Percentiles rank a stretch among this genome's conserved stretches.
phyloP scores from a whole-genome alignment of 2,329 filamentous ascomycete genomes.

The Trichoderma afroharzianum region DNA sequence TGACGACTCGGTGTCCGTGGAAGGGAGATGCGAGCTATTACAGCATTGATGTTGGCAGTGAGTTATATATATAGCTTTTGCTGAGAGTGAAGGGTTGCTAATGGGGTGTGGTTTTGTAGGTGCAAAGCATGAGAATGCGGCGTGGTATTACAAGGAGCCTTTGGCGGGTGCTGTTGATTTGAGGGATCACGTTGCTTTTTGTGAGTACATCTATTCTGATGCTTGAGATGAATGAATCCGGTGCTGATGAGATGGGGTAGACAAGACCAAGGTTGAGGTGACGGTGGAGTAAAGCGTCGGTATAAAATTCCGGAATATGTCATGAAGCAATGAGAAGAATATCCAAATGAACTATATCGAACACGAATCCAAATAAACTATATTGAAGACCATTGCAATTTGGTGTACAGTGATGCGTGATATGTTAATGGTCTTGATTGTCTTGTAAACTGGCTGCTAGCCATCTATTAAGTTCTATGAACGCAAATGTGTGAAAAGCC shows the following conservation, averaged over 20 bases:
- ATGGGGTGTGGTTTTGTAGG: conserved; percentile 27
- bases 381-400: background rate
- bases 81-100: background rate
- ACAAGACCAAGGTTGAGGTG: conserved; percentile 34
- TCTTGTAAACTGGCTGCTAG: background rate
- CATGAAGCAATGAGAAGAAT: background rate
- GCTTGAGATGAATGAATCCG: background rate
- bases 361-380: background rate
- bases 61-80: conserved; percentile 15
- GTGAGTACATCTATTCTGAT: conserved; percentile 35
- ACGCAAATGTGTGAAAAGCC: background rate
- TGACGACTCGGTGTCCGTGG: conserved; percentile 51
- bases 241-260: conserved; percentile 20
- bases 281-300: conserved; percentile 15
- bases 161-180: conserved; percentile 47
- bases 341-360: background rate
- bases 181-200: conserved; percentile 56
- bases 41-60: conserved; percentile 47
- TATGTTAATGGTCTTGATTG: background rate
- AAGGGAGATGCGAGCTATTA: conserved; percentile 58
- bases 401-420: background rate
- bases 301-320: background rate
- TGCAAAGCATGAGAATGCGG: conserved; percentile 48
- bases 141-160: conserved; percentile 56
- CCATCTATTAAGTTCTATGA: background rate